Base-by-base conservation (phyloP, 164 flowering plant genomes). In the Sextonia rubra region DNA sequence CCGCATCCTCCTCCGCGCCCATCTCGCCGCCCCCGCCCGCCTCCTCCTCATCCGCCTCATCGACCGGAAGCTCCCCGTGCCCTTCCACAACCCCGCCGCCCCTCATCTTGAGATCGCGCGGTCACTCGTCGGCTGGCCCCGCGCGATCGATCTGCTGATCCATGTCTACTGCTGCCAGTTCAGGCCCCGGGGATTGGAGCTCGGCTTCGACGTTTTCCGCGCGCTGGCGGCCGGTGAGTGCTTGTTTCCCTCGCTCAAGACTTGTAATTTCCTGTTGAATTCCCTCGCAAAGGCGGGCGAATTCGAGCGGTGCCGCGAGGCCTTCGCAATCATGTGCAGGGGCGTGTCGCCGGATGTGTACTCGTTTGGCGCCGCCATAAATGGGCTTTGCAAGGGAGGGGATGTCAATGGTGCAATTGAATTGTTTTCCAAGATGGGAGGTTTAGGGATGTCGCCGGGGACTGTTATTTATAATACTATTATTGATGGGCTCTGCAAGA, bases 391-490 rank as follows among this genome's bases (percentile, higher is more conserved):
- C 66, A 87, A 83, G 73, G 86, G 83, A 66, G 86, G 87, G 56
- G 86, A 77, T 65, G 74, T 88, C 63, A 78, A 82, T 24, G 87
- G 83, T 47, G 95, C 92, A 2, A 25, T 79, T 27, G n/a, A n/a
- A 22, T 74, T 92, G 85, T 86, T 88, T 79, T 37, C 22, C 60
- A 78, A 78, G 68, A 90, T 92, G 91, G 88, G 85, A 74, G 73
- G 74, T 60, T 62, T 74, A 72, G 87, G 90, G 12, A 62, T 89
- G 69, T 61, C 76, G 67, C 90, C 93, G 0, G 88, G 77, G 75
- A 91, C 85, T 29, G 84, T 89, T 67, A 85, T 85, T 56, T 90
- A 89, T 73, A 92, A 92, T 75, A 90, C 80, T 69, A 64, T 92
- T 9, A 85, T 92, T 71, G 74, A 89, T 73, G 96, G 96, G 23